These are phyloP conservation scores for Penicillium sp. DNA, from an alignment of 2,329 filamentous ascomycete species.

Conservation along the genomic window DNA sequence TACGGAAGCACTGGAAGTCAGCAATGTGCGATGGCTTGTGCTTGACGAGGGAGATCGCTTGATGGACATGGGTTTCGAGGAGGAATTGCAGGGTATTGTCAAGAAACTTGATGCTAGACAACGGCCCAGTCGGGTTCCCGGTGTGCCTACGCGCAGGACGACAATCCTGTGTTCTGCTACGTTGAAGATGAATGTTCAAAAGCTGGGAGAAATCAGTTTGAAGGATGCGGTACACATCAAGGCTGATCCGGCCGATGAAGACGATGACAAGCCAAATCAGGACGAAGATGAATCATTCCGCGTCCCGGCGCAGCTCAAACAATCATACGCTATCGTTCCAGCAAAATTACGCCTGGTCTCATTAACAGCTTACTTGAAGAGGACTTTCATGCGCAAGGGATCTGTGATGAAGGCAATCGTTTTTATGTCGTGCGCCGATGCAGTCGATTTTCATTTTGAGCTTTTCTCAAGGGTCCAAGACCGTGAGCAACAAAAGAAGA, in stretches of 20 bases:
- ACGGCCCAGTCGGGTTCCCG: conserved; percentile 61
- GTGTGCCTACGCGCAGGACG: conserved; percentile 69
- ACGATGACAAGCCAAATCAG: conserved; percentile 49
- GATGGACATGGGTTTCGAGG: conserved; percentile 97
- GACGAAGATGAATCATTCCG: conserved; percentile 63
- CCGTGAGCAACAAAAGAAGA: conserved; percentile 23
- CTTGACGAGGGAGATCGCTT: conserved; percentile 96
- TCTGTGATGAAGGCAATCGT: conserved; percentile 96
- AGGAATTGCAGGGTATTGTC: conserved; percentile 87
- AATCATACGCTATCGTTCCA: conserved; percentile 82
- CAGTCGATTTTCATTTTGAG: conserved; percentile 94
- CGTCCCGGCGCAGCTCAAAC: conserved; percentile 89
- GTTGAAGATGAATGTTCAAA: conserved; percentile 96
- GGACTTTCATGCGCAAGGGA: conserved; percentile 81
- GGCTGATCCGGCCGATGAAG: conserved; percentile 59
- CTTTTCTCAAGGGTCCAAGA: conserved; percentile 59
- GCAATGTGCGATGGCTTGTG: conserved; percentile 87
- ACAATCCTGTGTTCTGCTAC: conserved; percentile 95
- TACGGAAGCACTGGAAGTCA: conserved; percentile 83
- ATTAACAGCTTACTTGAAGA: conserved; percentile 77
- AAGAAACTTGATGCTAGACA: conserved; percentile 69
- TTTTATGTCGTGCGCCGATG: conserved; percentile 95
- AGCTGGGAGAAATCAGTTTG: conserved; percentile 88
- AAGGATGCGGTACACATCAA: conserved; percentile 88
- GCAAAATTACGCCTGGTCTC: conserved; percentile 90